A percentile compares a stretch with the other conserved stretches of the same genome.
Conservation (phyloP, 108 stramenopile genomes). For the Cyclotella cryptica region DNA sequence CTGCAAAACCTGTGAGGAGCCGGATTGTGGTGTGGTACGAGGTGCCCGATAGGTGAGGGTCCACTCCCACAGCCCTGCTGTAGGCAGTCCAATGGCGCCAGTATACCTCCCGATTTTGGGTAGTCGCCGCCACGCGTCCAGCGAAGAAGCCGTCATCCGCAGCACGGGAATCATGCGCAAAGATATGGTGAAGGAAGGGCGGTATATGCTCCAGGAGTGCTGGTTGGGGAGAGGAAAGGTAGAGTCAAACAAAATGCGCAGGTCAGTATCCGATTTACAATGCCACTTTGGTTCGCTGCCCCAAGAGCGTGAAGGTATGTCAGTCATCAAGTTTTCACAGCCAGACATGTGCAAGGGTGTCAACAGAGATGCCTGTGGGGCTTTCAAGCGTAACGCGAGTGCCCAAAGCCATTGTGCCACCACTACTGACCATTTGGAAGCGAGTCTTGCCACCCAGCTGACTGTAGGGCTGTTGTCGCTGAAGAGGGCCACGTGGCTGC, state of each 20-base stretch:
- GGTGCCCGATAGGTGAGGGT: too few species aligned
- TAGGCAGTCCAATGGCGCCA: too few species aligned
- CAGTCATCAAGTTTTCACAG: neutral
- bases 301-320: conserved; percentile 25
- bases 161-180: too few species aligned
- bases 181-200: neutral
- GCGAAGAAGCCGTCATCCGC: too few species aligned
- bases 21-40: too few species aligned
- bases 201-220: conserved; percentile 14
- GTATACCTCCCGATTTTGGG: too few species aligned
- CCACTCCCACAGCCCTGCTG: too few species aligned
- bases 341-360: conserved; percentile 22
- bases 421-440: neutral
- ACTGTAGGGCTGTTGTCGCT: too few species aligned
- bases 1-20: too few species aligned
- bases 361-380: neutral
- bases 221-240: conserved; percentile 14
- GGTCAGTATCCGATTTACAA: conserved; percentile 1
- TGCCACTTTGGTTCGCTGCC: too few species aligned
- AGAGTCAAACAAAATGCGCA: neutral
- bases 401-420: neutral
- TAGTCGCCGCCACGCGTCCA: too few species aligned
- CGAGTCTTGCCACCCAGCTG: conserved; percentile 4
- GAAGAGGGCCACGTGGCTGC: conserved; percentile 1
- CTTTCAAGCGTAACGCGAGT: conserved; percentile 3